Percentiles rank a stretch among this genome's conserved stretches.
These are phyloP conservation scores for Lipomyces mesembrius DNA, from an alignment of 805 yeast genomes.

Conservation along the genomic window DNA sequence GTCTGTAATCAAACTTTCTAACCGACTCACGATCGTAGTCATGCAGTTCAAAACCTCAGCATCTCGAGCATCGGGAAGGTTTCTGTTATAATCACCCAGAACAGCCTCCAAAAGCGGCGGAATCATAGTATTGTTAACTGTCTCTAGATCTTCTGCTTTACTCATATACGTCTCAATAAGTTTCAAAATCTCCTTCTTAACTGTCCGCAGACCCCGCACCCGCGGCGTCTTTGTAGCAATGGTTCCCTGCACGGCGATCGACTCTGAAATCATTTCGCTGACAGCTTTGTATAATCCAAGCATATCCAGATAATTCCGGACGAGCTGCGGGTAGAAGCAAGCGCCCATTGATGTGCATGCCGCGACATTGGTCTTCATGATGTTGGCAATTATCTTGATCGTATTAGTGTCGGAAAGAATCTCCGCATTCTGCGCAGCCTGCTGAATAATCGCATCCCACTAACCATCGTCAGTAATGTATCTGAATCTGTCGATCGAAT, in stretches of 20 bases:
- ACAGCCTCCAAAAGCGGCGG: slow-evolving; percentile 84
- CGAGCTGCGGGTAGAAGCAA: slow-evolving; percentile 85
- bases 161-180: slow-evolving; percentile 86
- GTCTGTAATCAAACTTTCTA: slow-evolving; percentile 85
- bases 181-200: slow-evolving; percentile 90
- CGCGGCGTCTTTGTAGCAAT: slow-evolving; percentile 94
- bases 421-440: slow-evolving; percentile 82
- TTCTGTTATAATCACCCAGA: slow-evolving; percentile 82
- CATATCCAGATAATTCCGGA: slow-evolving; percentile 85
- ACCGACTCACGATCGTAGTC: slow-evolving; percentile 84
- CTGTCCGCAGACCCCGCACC: slow-evolving; percentile 93
- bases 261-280: slow-evolving; percentile 77
- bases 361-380: slow-evolving; percentile 92
- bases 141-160: slow-evolving; percentile 83
- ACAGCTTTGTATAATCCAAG: slow-evolving; percentile 87
- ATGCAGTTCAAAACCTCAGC: slow-evolving; percentile 96
- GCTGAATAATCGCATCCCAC: slow-evolving; percentile 86
- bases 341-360: slow-evolving; percentile 95
- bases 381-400: slow-evolving; percentile 89
- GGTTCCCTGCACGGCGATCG: slow-evolving; percentile 78
- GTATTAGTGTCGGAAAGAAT: slow-evolving; percentile 69
- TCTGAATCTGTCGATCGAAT: neutral
- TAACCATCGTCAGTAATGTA: neutral
- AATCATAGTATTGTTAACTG: slow-evolving; percentile 78
- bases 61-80: slow-evolving; percentile 96